A percentile compares a stretch with the other conserved stretches of the same genome.
Evolutionary conservation across 805 yeast genomes (phyloP).

Genomic region (Starmerella lactis-condensi): DNA sequence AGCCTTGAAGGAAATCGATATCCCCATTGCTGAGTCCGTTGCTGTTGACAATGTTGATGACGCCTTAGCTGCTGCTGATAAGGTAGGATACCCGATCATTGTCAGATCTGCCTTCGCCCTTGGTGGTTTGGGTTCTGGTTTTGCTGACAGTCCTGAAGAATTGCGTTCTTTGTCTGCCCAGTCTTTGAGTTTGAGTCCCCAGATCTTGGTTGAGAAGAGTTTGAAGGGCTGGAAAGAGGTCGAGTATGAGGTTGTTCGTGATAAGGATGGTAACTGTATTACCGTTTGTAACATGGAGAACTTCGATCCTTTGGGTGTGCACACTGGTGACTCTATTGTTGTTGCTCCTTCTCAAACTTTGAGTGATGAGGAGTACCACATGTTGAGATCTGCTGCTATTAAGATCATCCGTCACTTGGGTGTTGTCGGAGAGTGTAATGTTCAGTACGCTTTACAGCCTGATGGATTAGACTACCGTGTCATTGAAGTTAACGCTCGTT

Average conservation of each 20-base stretch:
- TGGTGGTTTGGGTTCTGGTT: conserved; percentile 97
- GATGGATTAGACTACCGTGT: conserved; percentile 90
- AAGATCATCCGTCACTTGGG: conserved; percentile 95
- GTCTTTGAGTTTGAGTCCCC: conserved; percentile 79
- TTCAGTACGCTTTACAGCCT: conserved; percentile 90
- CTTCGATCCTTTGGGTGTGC: conserved; percentile 94
- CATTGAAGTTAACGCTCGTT: conserved; percentile 92
- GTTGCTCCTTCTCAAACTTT: conserved; percentile 97
- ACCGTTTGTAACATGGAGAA: conserved; percentile 99
- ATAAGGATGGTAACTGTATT: conserved; percentile 88
- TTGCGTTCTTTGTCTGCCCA: conserved; percentile 74
- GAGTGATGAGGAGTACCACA: conserved; percentile 92
- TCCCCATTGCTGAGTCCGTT: conserved; percentile 91
- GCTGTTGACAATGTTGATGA: conserved; percentile 90
- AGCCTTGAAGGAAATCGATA: conserved; percentile 85
- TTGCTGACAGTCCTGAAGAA: conserved; percentile 69
- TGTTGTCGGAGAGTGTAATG: conserved; percentile 98
- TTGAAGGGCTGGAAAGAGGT: conserved; percentile 98
- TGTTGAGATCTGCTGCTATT: conserved; percentile 94
- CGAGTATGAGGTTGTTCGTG: conserved; percentile 96
- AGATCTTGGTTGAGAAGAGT: conserved; percentile 88
- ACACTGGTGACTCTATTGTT: conserved; percentile 97
- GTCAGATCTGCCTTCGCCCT: conserved; percentile 94
- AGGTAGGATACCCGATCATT: conserved; percentile 86
- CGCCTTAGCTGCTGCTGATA: conserved; percentile 74